phyloP scores from a whole-genome alignment of 345 rosid genomes.

The Acer negundo region DNA sequence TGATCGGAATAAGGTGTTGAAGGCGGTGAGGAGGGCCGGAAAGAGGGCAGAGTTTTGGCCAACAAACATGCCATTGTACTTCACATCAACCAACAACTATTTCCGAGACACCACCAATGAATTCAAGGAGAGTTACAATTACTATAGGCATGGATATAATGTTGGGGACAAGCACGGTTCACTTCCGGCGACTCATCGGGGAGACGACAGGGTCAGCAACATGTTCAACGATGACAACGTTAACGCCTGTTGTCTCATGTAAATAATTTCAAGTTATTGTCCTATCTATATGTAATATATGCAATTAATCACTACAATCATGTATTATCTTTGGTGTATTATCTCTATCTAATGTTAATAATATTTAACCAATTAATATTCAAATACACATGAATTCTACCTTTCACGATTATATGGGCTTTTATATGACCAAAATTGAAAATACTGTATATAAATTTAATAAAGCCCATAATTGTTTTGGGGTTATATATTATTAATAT shows the following conservation, averaged over 20 bases:
- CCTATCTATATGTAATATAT: not conserved
- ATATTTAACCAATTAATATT: not conserved
- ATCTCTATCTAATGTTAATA: not conserved
- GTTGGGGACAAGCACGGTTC: constrained; percentile 62
- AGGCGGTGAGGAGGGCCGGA: constrained; percentile 81
- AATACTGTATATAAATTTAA: too few species aligned
- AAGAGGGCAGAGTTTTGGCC: constrained; percentile 98
- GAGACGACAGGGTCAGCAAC: constrained; percentile 92
- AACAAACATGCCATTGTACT: constrained; percentile 79
- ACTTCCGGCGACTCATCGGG: constrained; percentile 65
- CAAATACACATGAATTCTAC: not conserved
- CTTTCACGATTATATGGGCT: too few species aligned
- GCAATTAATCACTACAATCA: not conserved
- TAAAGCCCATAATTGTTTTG: too few species aligned
- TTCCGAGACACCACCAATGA: constrained; percentile 78
- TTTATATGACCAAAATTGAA: too few species aligned
- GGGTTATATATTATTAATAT: too few species aligned
- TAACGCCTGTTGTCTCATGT: constrained; percentile 86
- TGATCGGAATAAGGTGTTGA: constrained; percentile 83
- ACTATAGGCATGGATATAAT: constrained; percentile 83
- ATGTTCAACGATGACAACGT: constrained; percentile 91
- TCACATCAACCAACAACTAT: constrained; percentile 61
- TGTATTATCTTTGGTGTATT: not conserved
- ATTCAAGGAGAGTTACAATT: constrained; percentile 84
- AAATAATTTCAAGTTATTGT: not conserved